These are phyloP conservation scores for Gossypium rotundifolium DNA, from an alignment of 345 rosid genomes.

Conservation along the genomic window DNA sequence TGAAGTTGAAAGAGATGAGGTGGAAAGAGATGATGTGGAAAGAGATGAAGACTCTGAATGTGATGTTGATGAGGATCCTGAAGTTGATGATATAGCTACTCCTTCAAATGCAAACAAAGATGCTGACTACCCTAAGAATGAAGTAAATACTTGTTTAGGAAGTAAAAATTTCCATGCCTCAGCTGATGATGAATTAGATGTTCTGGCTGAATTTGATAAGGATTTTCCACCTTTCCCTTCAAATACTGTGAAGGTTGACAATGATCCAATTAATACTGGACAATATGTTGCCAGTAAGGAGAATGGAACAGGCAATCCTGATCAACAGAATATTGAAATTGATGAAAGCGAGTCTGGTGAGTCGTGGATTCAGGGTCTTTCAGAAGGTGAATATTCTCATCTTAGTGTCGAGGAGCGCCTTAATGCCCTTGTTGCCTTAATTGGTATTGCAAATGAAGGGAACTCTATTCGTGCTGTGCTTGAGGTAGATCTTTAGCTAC, in stretches of 20 bases:
- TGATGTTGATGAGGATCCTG: constrained; percentile 94
- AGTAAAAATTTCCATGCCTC: constrained; percentile 36
- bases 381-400: constrained; percentile 93
- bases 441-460: constrained; percentile 93
- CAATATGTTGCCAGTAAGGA: constrained; percentile 32
- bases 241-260: constrained; percentile 33
- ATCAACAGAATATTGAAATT: constrained; percentile 53
- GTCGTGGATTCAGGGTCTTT: constrained; percentile 91
- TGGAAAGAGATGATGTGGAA: constrained; percentile 57
- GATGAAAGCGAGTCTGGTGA: constrained; percentile 75
- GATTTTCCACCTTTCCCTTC: constrained; percentile 34
- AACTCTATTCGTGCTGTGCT: constrained; percentile 77
- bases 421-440: constrained; percentile 72
- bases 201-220: constrained; percentile 34
- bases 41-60: constrained; percentile 84
- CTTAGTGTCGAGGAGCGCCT: constrained; percentile 96
- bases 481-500: constrained; percentile 53
- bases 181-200: constrained; percentile 25
- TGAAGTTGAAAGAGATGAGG: constrained; percentile 77
- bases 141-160: constrained; percentile 37
- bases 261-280: constrained; percentile 26
- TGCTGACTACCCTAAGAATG: constrained; percentile 32
- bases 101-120: constrained; percentile 40
- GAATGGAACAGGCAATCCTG: constrained; percentile 26
- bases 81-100: constrained; percentile 73